phyloP scores from a whole-genome alignment of 2,329 filamentous ascomycete species.

The Trichophyton simii region DNA sequence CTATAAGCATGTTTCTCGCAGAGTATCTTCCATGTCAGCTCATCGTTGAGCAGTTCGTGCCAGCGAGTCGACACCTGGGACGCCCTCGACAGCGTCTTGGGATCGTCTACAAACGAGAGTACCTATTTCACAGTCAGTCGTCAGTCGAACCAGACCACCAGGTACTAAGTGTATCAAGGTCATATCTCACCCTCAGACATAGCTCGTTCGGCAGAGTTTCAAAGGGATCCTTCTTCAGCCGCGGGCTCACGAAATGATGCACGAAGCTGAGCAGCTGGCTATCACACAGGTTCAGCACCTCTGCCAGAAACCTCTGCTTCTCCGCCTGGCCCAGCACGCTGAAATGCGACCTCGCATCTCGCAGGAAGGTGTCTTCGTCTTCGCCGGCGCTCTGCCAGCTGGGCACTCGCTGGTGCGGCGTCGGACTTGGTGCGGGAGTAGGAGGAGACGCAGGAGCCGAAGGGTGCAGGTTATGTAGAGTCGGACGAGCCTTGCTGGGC shows the following conservation, averaged over 20 bases:
- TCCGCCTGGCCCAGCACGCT: conserved; percentile 62
- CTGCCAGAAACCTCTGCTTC: conserved; percentile 68
- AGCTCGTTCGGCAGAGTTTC: conserved; percentile 83
- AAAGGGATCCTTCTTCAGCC: conserved; percentile 93
- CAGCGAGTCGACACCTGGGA: conserved; percentile 94
- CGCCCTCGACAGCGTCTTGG: conserved; percentile 79
- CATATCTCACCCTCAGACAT: conserved; percentile 58
- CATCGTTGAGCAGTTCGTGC: conserved; percentile 85
- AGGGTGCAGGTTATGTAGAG: conserved; percentile 46
- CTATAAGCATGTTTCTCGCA: conserved; percentile 92
- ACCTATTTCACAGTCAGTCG: conserved; percentile 44
- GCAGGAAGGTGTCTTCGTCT: conserved; percentile 70
- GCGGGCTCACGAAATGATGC: conserved; percentile 84
- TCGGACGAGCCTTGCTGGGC: conserved; percentile 24
- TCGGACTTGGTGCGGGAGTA: conserved; percentile 55
- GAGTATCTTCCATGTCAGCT: conserved; percentile 95
- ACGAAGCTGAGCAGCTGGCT: conserved; percentile 93
- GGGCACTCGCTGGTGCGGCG: conserved; percentile 48
- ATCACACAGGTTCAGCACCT: conserved; percentile 85
- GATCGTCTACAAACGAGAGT: conserved; percentile 92
- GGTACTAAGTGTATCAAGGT: too few relatives aligned
- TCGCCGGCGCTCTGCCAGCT: conserved; percentile 38
- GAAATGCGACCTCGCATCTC: conserved; percentile 70
- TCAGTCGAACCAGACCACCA: neutral
- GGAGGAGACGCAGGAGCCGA: conserved; percentile 54